Conservation (phyloP, 768 basidiomycete species). For the Kwoniella sp. region DNA sequence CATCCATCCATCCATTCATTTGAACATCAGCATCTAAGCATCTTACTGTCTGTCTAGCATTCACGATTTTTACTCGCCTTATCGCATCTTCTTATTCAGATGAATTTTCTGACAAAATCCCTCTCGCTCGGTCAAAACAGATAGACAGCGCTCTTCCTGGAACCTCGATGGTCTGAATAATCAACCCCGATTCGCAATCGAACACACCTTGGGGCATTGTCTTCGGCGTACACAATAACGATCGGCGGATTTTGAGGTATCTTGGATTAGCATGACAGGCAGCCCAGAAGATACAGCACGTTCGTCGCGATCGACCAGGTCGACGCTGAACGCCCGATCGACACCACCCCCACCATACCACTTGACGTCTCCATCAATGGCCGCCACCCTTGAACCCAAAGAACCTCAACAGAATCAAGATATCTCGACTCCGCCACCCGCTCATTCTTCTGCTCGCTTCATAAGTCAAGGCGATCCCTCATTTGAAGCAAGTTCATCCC, state of each 20-base stretch:
- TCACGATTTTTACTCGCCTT: too few relatives aligned
- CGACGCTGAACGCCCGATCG: slow-evolving; percentile 15
- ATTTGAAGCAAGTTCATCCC: background rate
- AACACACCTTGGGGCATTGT: background rate
- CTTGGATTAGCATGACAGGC: background rate
- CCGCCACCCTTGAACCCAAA: background rate
- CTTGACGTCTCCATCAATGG: slow-evolving; percentile 1
- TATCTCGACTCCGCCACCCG: background rate
- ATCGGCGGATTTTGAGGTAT: background rate
- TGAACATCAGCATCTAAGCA: too few relatives aligned
- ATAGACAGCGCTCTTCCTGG: too few relatives aligned
- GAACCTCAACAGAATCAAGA: background rate
- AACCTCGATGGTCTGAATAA: too few relatives aligned
- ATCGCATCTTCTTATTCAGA: too few relatives aligned
- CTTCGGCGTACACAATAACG: background rate
- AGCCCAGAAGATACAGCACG: background rate
- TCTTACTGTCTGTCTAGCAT: too few relatives aligned
- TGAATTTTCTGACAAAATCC: too few relatives aligned
- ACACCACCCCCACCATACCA: slow-evolving; percentile 24
- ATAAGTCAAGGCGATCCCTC: background rate
- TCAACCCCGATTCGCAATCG: background rate
- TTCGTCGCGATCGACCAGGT: background rate
- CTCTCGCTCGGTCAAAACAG: too few relatives aligned
- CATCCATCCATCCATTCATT: background rate
- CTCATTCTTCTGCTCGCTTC: background rate